Base-by-base conservation (phyloP, 352 stramenopile genomes). In the Elongisporangium senticosum region DNA sequence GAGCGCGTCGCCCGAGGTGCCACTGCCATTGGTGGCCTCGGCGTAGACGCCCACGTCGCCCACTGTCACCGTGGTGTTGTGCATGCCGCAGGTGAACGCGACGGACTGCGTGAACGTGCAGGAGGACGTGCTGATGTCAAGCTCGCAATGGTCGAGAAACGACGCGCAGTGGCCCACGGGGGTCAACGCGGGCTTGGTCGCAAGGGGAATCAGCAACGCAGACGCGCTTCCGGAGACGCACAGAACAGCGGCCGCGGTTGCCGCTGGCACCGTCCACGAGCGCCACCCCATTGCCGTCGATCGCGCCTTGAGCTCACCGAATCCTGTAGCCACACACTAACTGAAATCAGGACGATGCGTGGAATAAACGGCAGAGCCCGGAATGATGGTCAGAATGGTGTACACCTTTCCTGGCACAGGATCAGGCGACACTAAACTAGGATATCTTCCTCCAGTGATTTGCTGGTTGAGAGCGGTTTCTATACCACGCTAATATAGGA, bases 51-150 rank as follows among this genome's bases (percentile, higher is more conserved):
- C 33, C 33, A 43, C 33, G 33, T 43, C 33, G 4, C 33, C 33
- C 13, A 43, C 33, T 17, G 33, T 43, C 33, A 43, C 8, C 11
- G 33, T 53, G 15, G 39, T 43, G 21, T 49, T 48, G n/a, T 7
- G 17, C 7, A 20, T 49, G 5, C 72, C 70, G 51, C 79, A 90
- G 0, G 62, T 55, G 55, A 90, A 87, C 1, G 65, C 51, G 6
- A 82, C 40, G 0, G 79, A 86, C 48, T 58, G 7, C 0, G 24
- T 53, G 59, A 90, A 90, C 51, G 63, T 58, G 62, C 79, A 90
- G 4, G 75, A 84, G 7, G 75, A 75, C 6, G 79, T 84, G 23
- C 69, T 74, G 14, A 63, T 47, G 51, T 87, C 79, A 65, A 66
- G 78, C 15, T 51, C 48, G 64, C 79, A 89, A 53, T 70, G 54